Evolutionary conservation across 176 grass and related monocot genomes (phyloP).

Genomic region (Avena insularis): DNA sequence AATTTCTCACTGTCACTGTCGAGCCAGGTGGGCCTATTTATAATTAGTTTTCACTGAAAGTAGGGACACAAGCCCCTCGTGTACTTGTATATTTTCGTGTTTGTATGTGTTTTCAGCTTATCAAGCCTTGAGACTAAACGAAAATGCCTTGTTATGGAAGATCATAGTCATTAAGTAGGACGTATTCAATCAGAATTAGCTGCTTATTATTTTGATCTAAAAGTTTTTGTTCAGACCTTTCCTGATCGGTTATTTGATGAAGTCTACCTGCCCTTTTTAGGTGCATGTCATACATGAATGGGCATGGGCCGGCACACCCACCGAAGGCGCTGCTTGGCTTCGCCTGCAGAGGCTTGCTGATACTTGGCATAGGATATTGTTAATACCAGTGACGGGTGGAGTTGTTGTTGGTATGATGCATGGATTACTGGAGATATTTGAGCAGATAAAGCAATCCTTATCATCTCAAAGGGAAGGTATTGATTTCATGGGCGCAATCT

Average conservation of each 20-base stretch:
- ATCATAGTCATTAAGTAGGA: conserved; percentile 22
- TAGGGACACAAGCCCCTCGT: not conserved
- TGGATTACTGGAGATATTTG: conserved; percentile 92
- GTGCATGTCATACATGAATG: conserved; percentile 97
- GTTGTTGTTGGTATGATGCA: conserved; percentile 99
- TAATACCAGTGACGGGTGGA: conserved; percentile 96
- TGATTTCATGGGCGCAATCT: conserved; percentile 74
- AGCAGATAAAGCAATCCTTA: conserved; percentile 84
- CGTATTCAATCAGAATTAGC: not conserved
- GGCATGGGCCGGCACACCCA: conserved; percentile 98
- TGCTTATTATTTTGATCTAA: not conserved
- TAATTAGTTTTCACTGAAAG: conserved; percentile 5
- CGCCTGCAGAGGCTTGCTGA: conserved; percentile 89
- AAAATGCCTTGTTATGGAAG: not conserved
- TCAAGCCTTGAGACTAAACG: not conserved
- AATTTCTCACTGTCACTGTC: not conserved
- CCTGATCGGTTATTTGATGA: conserved; percentile 7
- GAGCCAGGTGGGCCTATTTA: conserved; percentile 8
- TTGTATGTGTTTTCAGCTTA: not conserved
- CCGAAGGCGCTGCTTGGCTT: conserved; percentile 93
- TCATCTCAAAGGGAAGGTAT: conserved; percentile 82
- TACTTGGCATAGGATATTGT: conserved; percentile 95
- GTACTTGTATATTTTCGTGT: not conserved
- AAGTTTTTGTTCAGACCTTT: conserved; percentile 29
- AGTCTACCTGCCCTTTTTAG: conserved; percentile 43